A percentile compares a stretch with the other conserved stretches of the same genome.
These are phyloP conservation scores for Lumnitzera littorea DNA, from an alignment of 345 rosid species.

Conservation along the genomic window DNA sequence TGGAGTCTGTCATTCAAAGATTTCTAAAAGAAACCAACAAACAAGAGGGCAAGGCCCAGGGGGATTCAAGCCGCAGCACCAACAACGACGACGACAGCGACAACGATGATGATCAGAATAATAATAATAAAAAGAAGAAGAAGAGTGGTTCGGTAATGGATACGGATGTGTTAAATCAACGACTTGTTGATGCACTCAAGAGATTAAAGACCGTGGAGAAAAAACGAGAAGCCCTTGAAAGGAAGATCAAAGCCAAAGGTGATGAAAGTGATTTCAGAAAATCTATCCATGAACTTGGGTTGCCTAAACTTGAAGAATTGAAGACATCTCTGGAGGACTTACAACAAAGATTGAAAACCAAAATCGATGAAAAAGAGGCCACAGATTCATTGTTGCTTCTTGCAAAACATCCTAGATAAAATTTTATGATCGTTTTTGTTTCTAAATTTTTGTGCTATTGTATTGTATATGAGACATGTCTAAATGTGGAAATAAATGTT, in stretches of 20 bases:
- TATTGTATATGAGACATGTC: too few species aligned
- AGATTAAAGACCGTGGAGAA: constrained; percentile 29
- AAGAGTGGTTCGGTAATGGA: background rate
- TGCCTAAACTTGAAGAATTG: constrained; percentile 21
- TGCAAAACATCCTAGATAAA: background rate
- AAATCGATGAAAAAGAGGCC: constrained; percentile 27
- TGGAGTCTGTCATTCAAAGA: constrained; percentile 30
- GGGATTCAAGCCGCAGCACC: background rate
- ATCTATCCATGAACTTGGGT: constrained; percentile 15
- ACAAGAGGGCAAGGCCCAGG: background rate
- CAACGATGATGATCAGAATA: background rate
- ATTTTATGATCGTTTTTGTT: background rate
- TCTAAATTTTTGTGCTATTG: too few species aligned
- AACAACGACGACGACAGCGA: too few species aligned
- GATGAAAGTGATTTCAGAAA: constrained; percentile 5
- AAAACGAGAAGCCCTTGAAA: constrained; percentile 19
- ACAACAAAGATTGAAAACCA: constrained; percentile 14
- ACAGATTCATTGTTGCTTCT: constrained; percentile 28
- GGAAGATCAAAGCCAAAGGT: constrained; percentile 17
- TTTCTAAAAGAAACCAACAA: constrained; percentile 19
- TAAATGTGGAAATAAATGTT: too few species aligned
- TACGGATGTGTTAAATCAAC: constrained; percentile 9
- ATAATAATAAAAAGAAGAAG: background rate
- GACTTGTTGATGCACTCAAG: constrained; percentile 14
- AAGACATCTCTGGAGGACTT: constrained; percentile 19